Percentiles rank a stretch among this genome's conserved stretches.
Conservation (phyloP, 1,139 yeast genomes). For the Dujonia santamariae region DNA sequence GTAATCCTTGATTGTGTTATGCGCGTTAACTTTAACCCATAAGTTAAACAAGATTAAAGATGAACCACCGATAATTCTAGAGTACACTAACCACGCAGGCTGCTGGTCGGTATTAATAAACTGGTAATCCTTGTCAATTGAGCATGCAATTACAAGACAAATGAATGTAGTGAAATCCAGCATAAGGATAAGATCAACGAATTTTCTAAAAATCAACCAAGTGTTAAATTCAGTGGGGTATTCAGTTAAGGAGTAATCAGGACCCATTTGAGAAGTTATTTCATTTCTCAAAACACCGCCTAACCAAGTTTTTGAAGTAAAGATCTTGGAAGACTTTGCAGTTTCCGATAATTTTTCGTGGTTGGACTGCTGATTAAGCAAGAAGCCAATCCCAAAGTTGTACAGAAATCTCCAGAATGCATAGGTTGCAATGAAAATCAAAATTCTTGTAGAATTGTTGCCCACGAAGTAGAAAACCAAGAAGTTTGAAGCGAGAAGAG, state of each 20-base stretch:
- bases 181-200: constrained; percentile 82
- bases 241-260: constrained; percentile 43
- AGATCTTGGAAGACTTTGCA: constrained; percentile 49
- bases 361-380: constrained; percentile 68
- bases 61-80: constrained; percentile 42
- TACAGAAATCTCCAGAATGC: constrained; percentile 76
- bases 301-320: constrained; percentile 35
- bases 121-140: constrained; percentile 41
- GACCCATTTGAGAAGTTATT: constrained; percentile 61
- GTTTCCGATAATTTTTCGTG: constrained; percentile 53
- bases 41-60: constrained; percentile 64
- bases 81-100: constrained; percentile 30
- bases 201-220: constrained; percentile 77
- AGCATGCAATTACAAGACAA: constrained; percentile 63
- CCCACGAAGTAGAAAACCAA: constrained; percentile 43
- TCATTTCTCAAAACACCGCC: constrained; percentile 43
- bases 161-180: constrained; percentile 80
- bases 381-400: constrained; percentile 76
- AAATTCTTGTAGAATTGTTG: constrained; percentile 32
- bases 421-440: constrained; percentile 52
- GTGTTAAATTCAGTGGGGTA: constrained; percentile 78
- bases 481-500: constrained; percentile 49
- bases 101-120: constrained; percentile 30
- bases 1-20: constrained; percentile 82
- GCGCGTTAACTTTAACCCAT: constrained; percentile 90